Percentiles rank a stretch among this genome's conserved stretches.
Conservation (phyloP, 2,329 filamentous ascomycete genomes). For the Grosmannia huntii region DNA sequence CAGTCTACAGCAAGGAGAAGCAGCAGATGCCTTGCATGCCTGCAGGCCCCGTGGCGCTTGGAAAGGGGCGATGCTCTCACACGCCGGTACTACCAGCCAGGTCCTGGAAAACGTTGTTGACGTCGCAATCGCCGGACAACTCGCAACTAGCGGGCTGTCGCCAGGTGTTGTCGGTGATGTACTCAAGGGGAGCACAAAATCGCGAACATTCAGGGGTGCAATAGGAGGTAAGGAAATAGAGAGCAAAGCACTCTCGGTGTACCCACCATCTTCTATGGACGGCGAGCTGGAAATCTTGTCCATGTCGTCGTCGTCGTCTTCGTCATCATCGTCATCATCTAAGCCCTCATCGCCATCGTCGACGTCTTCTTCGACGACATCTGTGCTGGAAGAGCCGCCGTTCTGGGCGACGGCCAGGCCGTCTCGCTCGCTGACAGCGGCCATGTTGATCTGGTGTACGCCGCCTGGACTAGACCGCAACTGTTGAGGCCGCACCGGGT, state of each 20-base stretch:
- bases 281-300: slow-evolving; percentile 98
- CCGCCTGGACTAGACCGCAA: background rate
- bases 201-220: slow-evolving; percentile 5
- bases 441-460: slow-evolving; percentile 18
- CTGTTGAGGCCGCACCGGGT: background rate
- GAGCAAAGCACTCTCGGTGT: slow-evolving; percentile 21
- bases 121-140: background rate
- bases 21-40: background rate
- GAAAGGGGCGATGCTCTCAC: background rate
- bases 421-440: slow-evolving; percentile 32
- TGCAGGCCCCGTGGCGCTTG: slow-evolving; percentile 11
- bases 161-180: background rate
- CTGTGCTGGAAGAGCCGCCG: slow-evolving; percentile 35
- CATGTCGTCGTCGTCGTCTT: slow-evolving; percentile 73
- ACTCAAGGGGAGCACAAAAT: slow-evolving; percentile 14
- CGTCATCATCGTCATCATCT: slow-evolving; percentile 52
- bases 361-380: slow-evolving; percentile 23
- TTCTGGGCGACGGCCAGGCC: slow-evolving; percentile 48
- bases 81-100: background rate
- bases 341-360: slow-evolving; percentile 39
- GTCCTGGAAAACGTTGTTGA: background rate
- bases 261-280: slow-evolving; percentile 98
- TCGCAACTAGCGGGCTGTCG: background rate
- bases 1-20: background rate
- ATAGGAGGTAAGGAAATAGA: background rate